Conservation (phyloP, 2,329 filamentous ascomycete genomes). For the Pestalotiopsis sp. region DNA sequence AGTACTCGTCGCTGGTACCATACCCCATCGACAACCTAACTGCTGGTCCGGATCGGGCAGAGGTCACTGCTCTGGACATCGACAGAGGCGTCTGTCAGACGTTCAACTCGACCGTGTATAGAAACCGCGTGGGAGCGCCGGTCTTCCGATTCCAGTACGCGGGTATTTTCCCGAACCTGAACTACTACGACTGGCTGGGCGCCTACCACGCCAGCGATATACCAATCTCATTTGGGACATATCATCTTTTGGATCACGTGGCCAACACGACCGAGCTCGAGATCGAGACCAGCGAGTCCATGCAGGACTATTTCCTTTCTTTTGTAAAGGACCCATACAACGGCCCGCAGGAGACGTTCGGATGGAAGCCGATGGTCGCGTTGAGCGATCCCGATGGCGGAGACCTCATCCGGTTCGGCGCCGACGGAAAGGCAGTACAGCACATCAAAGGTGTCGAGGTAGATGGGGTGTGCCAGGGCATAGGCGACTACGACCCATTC, state of each 20-base stretch:
- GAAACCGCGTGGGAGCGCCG: conserved; percentile 26
- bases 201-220: conserved; percentile 43
- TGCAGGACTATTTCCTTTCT: conserved; percentile 30
- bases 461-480: conserved; percentile 23
- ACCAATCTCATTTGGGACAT: conserved; percentile 41
- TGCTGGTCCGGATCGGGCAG: conserved; percentile 27
- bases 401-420: conserved; percentile 28
- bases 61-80: conserved; percentile 16
- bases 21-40: conserved; percentile 31
- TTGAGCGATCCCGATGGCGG: conserved; percentile 18
- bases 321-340: conserved; percentile 28
- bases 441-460: conserved; percentile 26
- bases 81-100: conserved; percentile 30
- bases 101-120: conserved; percentile 27
- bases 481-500: conserved; percentile 11
- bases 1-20: conserved; percentile 28
- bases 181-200: conserved; percentile 40
- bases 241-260: conserved; percentile 25
- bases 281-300: conserved; percentile 23
- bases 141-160: conserved; percentile 43
- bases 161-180: conserved; percentile 44
- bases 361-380: conserved; percentile 13
- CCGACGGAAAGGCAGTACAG: conserved; percentile 23
- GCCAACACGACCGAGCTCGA: conserved; percentile 27
- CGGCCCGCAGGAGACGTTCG: conserved; percentile 20